Evolutionary conservation across 1,284 basidiomycete genomes (phyloP), one percentile per base, ranked within the genome.

Genomic region (Boletus holoroseus): DNA sequence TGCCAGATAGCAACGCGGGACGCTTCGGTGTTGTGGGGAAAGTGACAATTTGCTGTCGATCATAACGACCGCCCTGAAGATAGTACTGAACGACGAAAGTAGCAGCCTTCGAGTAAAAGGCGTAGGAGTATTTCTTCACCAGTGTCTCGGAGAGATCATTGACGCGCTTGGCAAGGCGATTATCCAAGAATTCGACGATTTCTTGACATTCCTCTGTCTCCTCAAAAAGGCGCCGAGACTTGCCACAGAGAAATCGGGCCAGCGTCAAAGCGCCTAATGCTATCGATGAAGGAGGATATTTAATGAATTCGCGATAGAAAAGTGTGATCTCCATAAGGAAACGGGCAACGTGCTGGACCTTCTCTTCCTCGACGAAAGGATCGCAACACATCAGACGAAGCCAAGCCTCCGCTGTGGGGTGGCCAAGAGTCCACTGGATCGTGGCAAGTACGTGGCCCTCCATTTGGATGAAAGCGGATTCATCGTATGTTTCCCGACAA

Each of bases 281-380:
- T 61, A 98, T 86, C 30, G 88, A 78, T 1, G 92, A 95, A 0
- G 95, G 85, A 15, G 83, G 76, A 62, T 86, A 86, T 60, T 85
- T 83, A 69, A 97, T 79, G 70, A 96, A 99, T 67, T 97, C 93
- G 57, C 92, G 86, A 71, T 97, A 90, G 77, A 97, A 99, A 44
- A 99, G 80, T 35, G 94, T 97, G 61, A 95, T 88, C 73, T 99
- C 96, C 91, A 99, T 96, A 62, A 99, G 73, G 76, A 98, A 99
- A 40, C 96, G 87, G 2, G 96, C 92, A 56, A 97, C 84, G 66
- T 95, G 89, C 65, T 95, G 91, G 5, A 94, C 90, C 69, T 89
- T 90, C 52, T 82, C 74, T 51, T 95, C 91, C 70, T 97, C 95
- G 55, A 83, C 69, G 64, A 74, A 77, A 16, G 82, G 76, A 31